phyloP scores from a whole-genome alignment of 2,329 filamentous ascomycete species.

The Penicillium capsulatum region DNA sequence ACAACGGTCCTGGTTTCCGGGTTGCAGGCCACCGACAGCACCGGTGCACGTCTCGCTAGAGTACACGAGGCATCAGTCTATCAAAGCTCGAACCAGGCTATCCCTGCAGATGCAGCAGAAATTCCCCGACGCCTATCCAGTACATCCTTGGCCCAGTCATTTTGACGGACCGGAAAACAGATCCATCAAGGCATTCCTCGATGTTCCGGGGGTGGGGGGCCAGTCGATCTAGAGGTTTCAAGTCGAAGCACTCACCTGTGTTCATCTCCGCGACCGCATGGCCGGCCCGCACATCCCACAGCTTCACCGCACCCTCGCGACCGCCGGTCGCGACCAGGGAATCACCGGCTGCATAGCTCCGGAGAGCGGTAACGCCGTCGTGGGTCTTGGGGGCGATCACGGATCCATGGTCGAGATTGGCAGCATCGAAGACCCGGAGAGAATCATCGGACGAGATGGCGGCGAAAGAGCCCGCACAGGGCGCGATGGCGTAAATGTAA shows the following conservation, averaged over 20 bases:
- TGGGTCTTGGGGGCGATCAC: constrained; percentile 30
- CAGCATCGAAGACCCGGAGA: constrained; percentile 39
- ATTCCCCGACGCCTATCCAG: constrained; percentile 14
- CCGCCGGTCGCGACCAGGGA: constrained; percentile 36
- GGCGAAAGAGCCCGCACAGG: constrained; percentile 32
- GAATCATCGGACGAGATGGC: constrained; percentile 47
- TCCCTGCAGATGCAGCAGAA: constrained; percentile 13
- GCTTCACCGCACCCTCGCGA: constrained; percentile 39
- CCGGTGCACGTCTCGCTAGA: constrained; percentile 46
- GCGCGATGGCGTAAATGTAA: constrained; percentile 43
- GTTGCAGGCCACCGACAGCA: constrained; percentile 52
- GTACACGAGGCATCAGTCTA: constrained; percentile 14
- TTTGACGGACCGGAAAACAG: constrained; percentile 2
- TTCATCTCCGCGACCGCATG: constrained; percentile 33
- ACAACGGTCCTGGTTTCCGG: constrained; percentile 47
- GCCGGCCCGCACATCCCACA: constrained; percentile 40
- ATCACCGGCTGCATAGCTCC: constrained; percentile 24
- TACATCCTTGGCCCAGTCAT: constrained; percentile 1
- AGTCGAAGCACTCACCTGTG: constrained; percentile 29
- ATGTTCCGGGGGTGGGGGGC: no score
- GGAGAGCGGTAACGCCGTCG: constrained; percentile 38
- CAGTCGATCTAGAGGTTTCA: not conserved
- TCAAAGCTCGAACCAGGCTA: constrained; percentile 1
- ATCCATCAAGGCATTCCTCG: no score
- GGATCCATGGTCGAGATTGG: constrained; percentile 30